Evolutionary conservation across 768 basidiomycete species (phyloP).

Genomic region (Suillus decipiens): DNA sequence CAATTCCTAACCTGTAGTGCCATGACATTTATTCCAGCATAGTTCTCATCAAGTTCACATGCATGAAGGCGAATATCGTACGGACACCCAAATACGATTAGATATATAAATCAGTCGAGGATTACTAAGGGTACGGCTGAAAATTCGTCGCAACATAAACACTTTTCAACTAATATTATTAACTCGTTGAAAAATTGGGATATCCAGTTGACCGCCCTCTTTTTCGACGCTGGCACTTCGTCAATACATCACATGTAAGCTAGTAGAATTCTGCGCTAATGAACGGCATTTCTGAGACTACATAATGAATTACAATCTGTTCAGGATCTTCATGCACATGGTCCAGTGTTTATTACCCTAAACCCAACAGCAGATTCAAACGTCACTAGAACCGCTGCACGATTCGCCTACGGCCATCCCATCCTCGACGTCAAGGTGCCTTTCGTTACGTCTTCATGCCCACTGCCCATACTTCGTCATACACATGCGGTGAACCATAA

Average conservation of each 20-base stretch:
- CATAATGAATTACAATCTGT: slow-evolving; percentile 76
- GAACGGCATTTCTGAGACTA: slow-evolving; percentile 44
- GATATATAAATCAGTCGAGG: slow-evolving; percentile 37
- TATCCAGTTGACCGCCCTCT: too few relatives aligned
- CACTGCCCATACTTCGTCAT: slow-evolving; percentile 3
- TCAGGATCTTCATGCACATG: slow-evolving; percentile 51
- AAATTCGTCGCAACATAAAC: too few relatives aligned
- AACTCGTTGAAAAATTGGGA: too few relatives aligned
- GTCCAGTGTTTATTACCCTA: slow-evolving; percentile 70
- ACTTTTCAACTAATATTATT: too few relatives aligned
- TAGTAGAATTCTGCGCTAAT: not conserved
- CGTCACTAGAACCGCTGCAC: slow-evolving; percentile 44
- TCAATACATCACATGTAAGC: slow-evolving; percentile 43
- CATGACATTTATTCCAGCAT: too few relatives aligned
- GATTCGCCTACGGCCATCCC: slow-evolving; percentile 69
- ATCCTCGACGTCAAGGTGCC: slow-evolving; percentile 56
- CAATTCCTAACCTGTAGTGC: too few relatives aligned
- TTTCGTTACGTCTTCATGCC: not conserved
- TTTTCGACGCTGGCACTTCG: too few relatives aligned
- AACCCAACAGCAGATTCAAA: slow-evolving; percentile 63
- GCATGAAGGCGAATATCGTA: slow-evolving; percentile 71
- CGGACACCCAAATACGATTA: slow-evolving; percentile 80
- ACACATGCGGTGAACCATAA: too few relatives aligned
- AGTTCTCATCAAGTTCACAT: too few relatives aligned
- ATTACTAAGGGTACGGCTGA: too few relatives aligned